Evolutionary conservation across 2,329 filamentous ascomycete species (phyloP).

Genomic region (Beauveria medogensis): DNA sequence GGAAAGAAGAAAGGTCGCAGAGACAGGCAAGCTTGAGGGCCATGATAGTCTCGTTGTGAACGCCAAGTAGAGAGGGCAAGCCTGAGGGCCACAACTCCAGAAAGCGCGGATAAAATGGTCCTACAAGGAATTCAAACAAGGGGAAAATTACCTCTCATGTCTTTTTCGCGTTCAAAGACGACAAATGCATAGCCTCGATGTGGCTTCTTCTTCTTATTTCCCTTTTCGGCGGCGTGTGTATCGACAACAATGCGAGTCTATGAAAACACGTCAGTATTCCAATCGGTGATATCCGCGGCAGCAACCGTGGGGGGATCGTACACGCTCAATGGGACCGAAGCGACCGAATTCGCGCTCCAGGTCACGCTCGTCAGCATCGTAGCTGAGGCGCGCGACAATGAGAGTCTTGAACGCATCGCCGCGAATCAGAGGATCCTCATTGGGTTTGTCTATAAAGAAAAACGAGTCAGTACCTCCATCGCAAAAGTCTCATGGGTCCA

Average conservation of each 20-base stretch:
- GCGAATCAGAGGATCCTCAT: conserved; percentile 77
- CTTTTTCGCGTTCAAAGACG: conserved; percentile 92
- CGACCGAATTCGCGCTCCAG: conserved; percentile 89
- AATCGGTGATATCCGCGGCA: background rate
- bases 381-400: conserved; percentile 83
- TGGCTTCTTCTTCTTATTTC: conserved; percentile 70
- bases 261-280: background rate
- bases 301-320: conserved; percentile 35
- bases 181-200: conserved; percentile 94
- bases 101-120: conserved; percentile 19
- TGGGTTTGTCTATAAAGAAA: conserved; percentile 59
- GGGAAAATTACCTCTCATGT: conserved; percentile 85
- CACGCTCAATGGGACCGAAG: conserved; percentile 88
- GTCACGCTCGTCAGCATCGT: conserved; percentile 81
- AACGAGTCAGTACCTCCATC: conserved; percentile 15
- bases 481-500: background rate
- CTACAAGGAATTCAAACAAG: conserved; percentile 28
- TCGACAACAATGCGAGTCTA: conserved; percentile 85
- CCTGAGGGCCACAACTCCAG: conserved; percentile 36
- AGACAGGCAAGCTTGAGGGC: conserved; percentile 53
- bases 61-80: conserved; percentile 28
- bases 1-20: conserved; percentile 22
- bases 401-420: conserved; percentile 94
- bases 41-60: conserved; percentile 39
- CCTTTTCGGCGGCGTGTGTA: conserved; percentile 58